Percentiles rank a stretch among this genome's conserved stretches.
phyloP scores from a whole-genome alignment of 129 eudicot genomes.

The Escallonia rubra region DNA sequence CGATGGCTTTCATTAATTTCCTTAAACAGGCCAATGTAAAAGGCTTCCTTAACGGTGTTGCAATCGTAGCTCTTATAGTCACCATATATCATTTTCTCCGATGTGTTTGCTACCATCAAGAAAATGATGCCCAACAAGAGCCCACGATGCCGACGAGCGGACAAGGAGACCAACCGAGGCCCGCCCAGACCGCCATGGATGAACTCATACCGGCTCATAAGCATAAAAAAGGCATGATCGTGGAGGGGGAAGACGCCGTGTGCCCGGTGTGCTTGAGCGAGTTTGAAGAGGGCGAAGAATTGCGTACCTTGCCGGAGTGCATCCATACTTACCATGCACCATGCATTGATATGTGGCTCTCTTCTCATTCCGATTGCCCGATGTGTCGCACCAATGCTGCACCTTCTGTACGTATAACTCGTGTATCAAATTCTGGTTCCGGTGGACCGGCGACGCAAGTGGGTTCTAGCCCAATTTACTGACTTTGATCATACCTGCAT shows the following conservation, averaged over 20 bases:
- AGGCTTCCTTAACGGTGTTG: too few relatives aligned
- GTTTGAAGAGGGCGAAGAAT: constrained; percentile 29
- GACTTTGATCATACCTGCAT: too few relatives aligned
- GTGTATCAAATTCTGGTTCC: too few relatives aligned
- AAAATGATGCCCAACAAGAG: too few relatives aligned
- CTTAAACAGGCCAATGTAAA: too few relatives aligned
- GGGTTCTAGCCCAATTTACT: too few relatives aligned
- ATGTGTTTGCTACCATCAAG: background rate
- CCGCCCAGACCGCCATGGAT: too few relatives aligned
- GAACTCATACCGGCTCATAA: constrained; percentile 17
- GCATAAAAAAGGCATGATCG: background rate
- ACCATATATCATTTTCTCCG: background rate
- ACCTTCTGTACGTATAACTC: background rate
- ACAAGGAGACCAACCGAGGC: background rate
- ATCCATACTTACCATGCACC: constrained; percentile 28
- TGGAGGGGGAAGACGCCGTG: constrained; percentile 5
- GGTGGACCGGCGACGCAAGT: too few relatives aligned
- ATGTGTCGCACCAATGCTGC: constrained; percentile 15
- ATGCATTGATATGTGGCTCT: constrained; percentile 33
- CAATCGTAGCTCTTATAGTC: too few relatives aligned
- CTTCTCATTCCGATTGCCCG: constrained; percentile 28
- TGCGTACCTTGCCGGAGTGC: constrained; percentile 27
- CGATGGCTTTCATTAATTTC: too few relatives aligned
- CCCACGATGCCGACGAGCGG: too few relatives aligned
- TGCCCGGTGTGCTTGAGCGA: constrained; percentile 35